phyloP scores from a whole-genome alignment of 768 basidiomycete species.

The Rhodotorula kratochvilovae region DNA sequence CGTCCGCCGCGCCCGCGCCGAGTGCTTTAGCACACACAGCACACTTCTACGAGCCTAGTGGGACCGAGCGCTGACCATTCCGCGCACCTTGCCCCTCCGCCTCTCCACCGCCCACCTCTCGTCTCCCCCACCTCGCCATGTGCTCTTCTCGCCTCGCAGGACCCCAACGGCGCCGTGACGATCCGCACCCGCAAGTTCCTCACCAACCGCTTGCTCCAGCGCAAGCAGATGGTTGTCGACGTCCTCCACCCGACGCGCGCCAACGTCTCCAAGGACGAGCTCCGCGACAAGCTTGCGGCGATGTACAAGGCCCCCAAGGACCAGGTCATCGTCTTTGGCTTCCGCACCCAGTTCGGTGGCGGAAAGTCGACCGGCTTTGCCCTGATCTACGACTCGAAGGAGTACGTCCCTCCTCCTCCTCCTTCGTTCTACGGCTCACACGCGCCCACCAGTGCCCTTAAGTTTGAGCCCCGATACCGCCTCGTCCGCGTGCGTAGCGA shows the following conservation, averaged over 20 bases:
- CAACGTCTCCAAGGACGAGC: constrained; percentile 86
- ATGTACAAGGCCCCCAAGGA: constrained; percentile 90
- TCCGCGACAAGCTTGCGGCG: constrained; percentile 83
- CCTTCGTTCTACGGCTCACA: background rate
- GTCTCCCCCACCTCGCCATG: background rate
- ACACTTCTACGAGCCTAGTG: too few species aligned
- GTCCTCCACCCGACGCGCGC: constrained; percentile 91
- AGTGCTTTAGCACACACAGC: too few species aligned
- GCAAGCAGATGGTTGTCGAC: constrained; percentile 85
- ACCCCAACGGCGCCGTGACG: constrained; percentile 60
- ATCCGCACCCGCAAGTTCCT: constrained; percentile 99
- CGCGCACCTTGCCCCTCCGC: background rate
- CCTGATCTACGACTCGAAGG: constrained; percentile 94
- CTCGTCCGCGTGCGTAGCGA: constrained; percentile 73
- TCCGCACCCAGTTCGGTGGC: constrained; percentile 95
- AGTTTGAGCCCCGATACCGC: constrained; percentile 95
- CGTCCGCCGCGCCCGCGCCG: too few species aligned
- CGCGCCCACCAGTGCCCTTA: constrained; percentile 54
- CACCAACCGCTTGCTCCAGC: constrained; percentile 92
- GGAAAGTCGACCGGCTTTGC: constrained; percentile 95
- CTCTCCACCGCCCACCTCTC: background rate
- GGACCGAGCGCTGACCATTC: too few species aligned
- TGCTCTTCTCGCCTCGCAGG: background rate
- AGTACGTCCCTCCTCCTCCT: constrained; percentile 43
- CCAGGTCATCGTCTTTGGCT: constrained; percentile 88